Base-by-base conservation (phyloP, 2,329 filamentous ascomycete species). In the Curvularia sp. region DNA sequence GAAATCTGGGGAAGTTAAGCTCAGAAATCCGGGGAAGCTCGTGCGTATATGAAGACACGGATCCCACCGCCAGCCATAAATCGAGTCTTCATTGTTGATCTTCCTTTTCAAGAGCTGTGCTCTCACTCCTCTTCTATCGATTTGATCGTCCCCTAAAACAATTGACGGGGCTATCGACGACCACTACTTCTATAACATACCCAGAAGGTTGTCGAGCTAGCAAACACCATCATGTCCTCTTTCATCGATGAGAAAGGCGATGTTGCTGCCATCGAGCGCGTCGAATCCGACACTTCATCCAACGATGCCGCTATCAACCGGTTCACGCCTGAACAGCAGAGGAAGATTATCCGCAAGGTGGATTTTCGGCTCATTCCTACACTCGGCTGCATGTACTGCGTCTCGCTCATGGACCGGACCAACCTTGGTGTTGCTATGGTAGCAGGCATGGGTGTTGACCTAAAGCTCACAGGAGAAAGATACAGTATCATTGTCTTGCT, bases 301-400 rank as follows among this genome's bases (percentile, higher is more conserved):
- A 66, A 59, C 53, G 49, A 67, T 55, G 64, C 61, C 15, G 57
- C 55, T 41, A 63, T 69, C 56, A 60, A 57, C 46, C 58, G 54
- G 3, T 68, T 65, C 45, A 69, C 67, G 19, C 65, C 64, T 12
- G 64, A 67, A 49, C 50, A 69, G 56, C 67, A 68, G 52, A 69
- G 59, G 57, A 67, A 60, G 55, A 68, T 69, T 47, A 55, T 69
- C 19, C 67, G 64, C 55, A 69, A 66, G 52, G 59, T 77, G 18
- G 79, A 80, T 60, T 57, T 72, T 43, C 73, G 78, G 21, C 71
- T 80, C 1, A 74, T 80, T 12, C 77, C 78, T 4, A 77, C 77
- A 9, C 68, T 80, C 1, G 76, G 75, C 3, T 64, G 74, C 45
- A 74, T 79, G 63, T 79, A 79, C 60, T 76, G 73, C 8, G 73